phyloP scores from a whole-genome alignment of 805 yeast genomes.

The Monosporozyma solicola region DNA sequence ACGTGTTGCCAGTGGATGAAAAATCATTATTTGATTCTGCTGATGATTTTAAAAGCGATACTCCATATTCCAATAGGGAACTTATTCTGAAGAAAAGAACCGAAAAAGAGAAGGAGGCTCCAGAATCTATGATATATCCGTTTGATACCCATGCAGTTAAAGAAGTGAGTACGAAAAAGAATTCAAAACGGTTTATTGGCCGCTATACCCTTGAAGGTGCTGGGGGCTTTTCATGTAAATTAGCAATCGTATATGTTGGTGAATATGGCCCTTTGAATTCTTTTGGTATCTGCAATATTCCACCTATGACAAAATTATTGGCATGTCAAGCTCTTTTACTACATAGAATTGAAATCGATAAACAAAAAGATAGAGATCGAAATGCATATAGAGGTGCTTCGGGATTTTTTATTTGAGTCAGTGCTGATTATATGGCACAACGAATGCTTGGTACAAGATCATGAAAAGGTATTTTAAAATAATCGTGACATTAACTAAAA shows the following conservation, averaged over 20 bases:
- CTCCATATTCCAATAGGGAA: not conserved
- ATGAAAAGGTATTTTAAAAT: too few relatives aligned
- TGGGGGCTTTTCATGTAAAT: slow-evolving; percentile 4
- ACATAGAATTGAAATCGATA: slow-evolving; percentile 5
- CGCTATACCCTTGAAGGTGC: not conserved
- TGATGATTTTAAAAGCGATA: not conserved
- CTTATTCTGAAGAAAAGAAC: not conserved
- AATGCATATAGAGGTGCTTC: not conserved
- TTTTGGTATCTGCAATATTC: slow-evolving; percentile 10
- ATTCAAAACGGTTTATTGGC: not conserved
- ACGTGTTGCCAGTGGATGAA: not conserved
- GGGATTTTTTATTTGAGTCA: not conserved
- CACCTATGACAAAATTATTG: slow-evolving; percentile 8
- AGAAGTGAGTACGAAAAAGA: not conserved
- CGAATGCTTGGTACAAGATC: not conserved
- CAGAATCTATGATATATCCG: not conserved
- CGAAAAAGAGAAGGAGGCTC: not conserved
- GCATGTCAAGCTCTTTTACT: slow-evolving; percentile 12
- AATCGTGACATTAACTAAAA: too few relatives aligned
- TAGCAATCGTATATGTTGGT: slow-evolving; percentile 7
- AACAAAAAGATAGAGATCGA: slow-evolving; percentile 1
- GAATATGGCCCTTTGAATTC: slow-evolving; percentile 5
- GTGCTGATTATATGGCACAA: not conserved
- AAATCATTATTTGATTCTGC: not conserved
- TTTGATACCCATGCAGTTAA: not conserved